phyloP scores from a whole-genome alignment of 202 grass and related monocot genomes.

The Carex arenaria region DNA sequence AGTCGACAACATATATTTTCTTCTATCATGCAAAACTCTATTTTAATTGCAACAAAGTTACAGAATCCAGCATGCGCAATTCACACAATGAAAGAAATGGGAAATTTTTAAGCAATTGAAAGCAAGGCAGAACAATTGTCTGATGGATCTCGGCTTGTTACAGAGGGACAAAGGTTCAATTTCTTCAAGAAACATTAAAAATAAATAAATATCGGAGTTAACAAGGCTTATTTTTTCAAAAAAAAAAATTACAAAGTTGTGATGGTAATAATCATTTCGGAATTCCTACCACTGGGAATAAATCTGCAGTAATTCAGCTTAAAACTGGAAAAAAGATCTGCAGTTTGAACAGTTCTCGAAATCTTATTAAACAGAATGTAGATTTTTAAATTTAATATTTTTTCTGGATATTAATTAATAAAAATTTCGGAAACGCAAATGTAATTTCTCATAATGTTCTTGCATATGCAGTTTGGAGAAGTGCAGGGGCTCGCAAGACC shows the following conservation, averaged over 20 bases:
- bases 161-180: no score
- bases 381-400: no score
- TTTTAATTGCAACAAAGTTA: not conserved
- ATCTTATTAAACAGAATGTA: no score
- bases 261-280: not conserved
- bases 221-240: no score
- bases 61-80: not conserved
- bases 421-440: not conserved
- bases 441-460: not conserved
- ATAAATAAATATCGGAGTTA: no score
- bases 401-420: no score
- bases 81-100: not conserved
- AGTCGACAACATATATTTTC: not conserved
- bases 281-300: no score
- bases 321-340: no score
- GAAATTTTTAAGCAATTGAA: not conserved
- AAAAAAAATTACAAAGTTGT: not conserved
- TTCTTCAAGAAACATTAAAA: no score
- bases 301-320: no score
- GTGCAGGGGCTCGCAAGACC: constrained; percentile 34
- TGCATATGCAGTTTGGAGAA: constrained; percentile 16
- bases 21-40: not conserved
- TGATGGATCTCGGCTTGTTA: no score
- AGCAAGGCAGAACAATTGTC: not conserved
- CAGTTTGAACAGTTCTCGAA: no score